Base-by-base conservation (phyloP, 768 basidiomycete genomes). In the Naematelia encephala region DNA sequence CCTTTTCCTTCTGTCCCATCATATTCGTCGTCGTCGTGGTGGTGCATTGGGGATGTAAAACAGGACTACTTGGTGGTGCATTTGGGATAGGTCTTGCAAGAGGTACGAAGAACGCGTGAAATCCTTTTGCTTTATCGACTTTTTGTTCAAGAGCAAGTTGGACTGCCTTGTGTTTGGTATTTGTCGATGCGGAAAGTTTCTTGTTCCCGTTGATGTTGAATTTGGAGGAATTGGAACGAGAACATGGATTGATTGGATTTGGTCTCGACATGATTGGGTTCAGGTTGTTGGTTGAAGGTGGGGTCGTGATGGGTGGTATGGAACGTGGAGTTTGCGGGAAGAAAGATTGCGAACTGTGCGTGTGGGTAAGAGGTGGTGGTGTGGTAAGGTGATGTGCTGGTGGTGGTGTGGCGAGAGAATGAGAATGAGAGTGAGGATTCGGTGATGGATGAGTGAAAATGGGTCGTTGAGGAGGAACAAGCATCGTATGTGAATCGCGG, bases 71-170 rank as follows among this genome's bases (percentile, higher is more conserved):
- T n/a, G 70, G 70, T n/a, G 70, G 70, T 10, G 63, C 68, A 16
- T 56, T 54, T 13, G 70, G 70, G 30, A 69, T 19, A n/a, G 48
- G 55, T 50, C 63, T 58, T 4, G 58, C 59, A 3, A 69, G 47
- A 4, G 68, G 68, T 2, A 72, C 57, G 54, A 69, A 69, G 59
- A 72, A 69, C 19, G 70, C 67, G 21, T 68, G 62, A 57, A 69
- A 72, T 5, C 70, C 70, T 48, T 66, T 65, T 19, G 66, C 57
- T 34, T 62, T 60, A 44, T 69, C 66, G 27, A 72, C 70, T 54
- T 72, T 69, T 21, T 51, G 42, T 45, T 72, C 68, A 13, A 72
- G 62, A 10, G 61, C 61, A 26, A 61, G 42, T 51, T 72, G 68
- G 3, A 72, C 70, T 19, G 53, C 57, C 12, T 56, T 42, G 16